Conservation (phyloP, 1,284 basidiomycete genomes). For the Ceratobasidium sp. region DNA sequence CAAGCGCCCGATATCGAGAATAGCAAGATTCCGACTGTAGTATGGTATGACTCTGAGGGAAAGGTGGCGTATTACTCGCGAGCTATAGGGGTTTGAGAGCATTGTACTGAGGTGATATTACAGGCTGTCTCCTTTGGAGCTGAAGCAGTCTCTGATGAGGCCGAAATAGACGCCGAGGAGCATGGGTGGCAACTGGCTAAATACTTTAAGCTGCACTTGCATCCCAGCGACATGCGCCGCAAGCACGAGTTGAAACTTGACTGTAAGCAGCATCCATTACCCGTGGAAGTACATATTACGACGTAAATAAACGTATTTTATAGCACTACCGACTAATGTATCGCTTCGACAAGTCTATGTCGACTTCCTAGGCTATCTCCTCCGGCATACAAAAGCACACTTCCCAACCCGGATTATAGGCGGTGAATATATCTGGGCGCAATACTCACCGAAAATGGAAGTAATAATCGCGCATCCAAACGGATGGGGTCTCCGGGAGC, state of each 20-base stretch:
- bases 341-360: conserved; percentile 40
- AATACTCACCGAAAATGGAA: not conserved
- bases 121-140: conserved; percentile 45
- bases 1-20: conserved; percentile 28
- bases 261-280: too few relatives aligned
- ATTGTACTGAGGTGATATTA: not conserved
- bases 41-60: conserved; percentile 43
- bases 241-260: conserved; percentile 11
- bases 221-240: conserved; percentile 30
- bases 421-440: conserved; percentile 15
- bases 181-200: conserved; percentile 35
- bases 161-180: conserved; percentile 24
- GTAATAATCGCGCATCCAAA: conserved; percentile 34
- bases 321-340: conserved; percentile 30
- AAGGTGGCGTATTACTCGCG: not conserved
- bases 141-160: conserved; percentile 15
- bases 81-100: too few relatives aligned
- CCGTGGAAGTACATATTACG: not conserved
- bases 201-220: conserved; percentile 45
- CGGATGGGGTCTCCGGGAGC: conserved; percentile 39
- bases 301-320: not conserved
- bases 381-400: conserved; percentile 22
- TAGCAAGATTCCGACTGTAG: conserved; percentile 43
- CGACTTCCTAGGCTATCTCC: conserved; percentile 45
- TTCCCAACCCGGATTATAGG: not conserved